Evolutionary conservation across 2,329 filamentous ascomycete species (phyloP), one percentile per base, ranked within the genome.

Genomic region (Pseudogymnoascus sp.): DNA sequence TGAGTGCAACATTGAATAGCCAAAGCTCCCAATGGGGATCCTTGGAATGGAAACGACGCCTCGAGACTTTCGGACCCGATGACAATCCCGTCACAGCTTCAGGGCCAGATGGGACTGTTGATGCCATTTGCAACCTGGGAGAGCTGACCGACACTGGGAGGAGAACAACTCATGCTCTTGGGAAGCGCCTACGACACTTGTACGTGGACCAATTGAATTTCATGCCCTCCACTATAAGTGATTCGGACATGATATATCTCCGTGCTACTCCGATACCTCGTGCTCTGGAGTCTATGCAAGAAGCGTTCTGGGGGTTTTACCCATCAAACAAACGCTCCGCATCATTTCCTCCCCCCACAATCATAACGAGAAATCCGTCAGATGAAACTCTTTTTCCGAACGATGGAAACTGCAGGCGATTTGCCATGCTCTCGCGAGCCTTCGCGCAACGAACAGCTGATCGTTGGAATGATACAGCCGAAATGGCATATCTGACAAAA

Each of bases 301-400:
- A 93, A 73, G 79, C 86, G 16, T 88, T 93, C 71, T 81, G 82
- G 70, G 90, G 89, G 26, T 82, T 95, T 72, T 95, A 93, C 71
- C 90, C 90, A 0, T 68, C 78, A 11, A 75, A 74, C 26, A 74
- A 78, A 38, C 76, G 82, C 61, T 78, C 80, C 0, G 74, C 76
- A 21, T 73, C 77, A 3, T 84, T 90, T 65, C 80, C 83, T 0
- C 78, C 84, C 0, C 83, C 87, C 0, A 86, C 86, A 5, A 88
- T 92, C 67, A 76, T 91, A 61, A 82, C 82, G 8, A 82, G 89
- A 40, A 78, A 83, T 3, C 80, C 83, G 4, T 81, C 80, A 50
- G 88, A 93, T 70, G 90, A 95, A 77, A 93, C 89, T 0, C 80
- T 93, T 0, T 91, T 88, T 73, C 90, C 90, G 19, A 95, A 93